phyloP scores from a whole-genome alignment of 305 asterid species.

The Petunia hybrid region DNA sequence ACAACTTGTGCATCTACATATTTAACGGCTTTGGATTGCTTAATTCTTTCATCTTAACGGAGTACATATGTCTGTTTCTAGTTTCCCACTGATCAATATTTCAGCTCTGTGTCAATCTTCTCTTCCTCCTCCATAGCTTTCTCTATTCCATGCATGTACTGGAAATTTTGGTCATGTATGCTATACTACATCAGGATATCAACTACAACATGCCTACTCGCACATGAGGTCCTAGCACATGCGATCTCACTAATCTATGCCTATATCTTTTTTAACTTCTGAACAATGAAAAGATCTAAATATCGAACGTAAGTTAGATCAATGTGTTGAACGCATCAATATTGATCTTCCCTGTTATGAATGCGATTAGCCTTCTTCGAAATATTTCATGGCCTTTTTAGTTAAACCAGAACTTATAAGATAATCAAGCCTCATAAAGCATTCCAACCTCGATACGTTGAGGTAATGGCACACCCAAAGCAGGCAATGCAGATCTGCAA shows the following conservation, averaged over 20 bases:
- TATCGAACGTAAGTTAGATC: neutral
- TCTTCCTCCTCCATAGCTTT: neutral
- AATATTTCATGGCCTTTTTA: neutral
- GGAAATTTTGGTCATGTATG: no score
- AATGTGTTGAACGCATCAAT: neutral
- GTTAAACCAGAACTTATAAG: neutral
- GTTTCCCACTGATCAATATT: no score
- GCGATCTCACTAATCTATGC: neutral
- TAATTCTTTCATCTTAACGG: no score
- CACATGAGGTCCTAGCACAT: neutral
- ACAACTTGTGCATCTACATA: no score
- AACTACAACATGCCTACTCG: conserved; percentile 11
- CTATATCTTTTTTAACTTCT: neutral
- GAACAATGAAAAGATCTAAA: conserved; percentile 28
- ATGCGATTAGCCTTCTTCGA: neutral
- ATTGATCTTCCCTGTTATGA: conserved; percentile 13
- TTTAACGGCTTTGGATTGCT: no score
- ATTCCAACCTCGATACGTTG: conserved; percentile 55
- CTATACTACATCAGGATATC: neutral
- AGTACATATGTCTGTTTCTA: no score
- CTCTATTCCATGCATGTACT: neutral
- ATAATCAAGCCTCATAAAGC: conserved; percentile 49
- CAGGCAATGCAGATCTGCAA: conserved; percentile 54
- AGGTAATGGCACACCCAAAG: conserved; percentile 45
- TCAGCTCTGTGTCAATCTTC: neutral